A percentile compares a stretch with the other conserved stretches of the same genome.
These are phyloP conservation scores for Cetraspora pellucida DNA, from an alignment of 192 early-diverging fungal genomes.

Conservation along the genomic window DNA sequence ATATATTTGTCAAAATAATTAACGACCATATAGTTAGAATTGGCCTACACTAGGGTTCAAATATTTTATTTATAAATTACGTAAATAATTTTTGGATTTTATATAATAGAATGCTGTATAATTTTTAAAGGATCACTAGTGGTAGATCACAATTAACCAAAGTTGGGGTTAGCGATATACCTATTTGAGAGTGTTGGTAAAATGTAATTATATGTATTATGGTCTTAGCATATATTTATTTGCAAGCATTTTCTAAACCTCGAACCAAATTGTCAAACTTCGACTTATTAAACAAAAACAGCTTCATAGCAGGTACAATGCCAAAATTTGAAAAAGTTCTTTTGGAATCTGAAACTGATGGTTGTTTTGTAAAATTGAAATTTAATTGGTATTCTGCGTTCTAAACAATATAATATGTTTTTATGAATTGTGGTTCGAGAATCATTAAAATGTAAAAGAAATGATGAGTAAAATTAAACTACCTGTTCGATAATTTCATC, in stretches of 20 bases:
- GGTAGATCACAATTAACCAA: too few species aligned
- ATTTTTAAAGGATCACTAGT: too few species aligned
- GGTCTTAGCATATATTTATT: slow-evolving; percentile 2
- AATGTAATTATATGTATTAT: too few species aligned
- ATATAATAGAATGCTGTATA: too few species aligned
- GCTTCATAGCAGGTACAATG: slow-evolving; percentile 71
- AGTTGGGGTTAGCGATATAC: too few species aligned
- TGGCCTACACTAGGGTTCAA: too few species aligned
- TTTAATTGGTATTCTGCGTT: slow-evolving; percentile 77
- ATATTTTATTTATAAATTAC: too few species aligned
- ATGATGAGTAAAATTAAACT: not conserved
- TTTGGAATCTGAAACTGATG: slow-evolving; percentile 71
- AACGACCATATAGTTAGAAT: not conserved
- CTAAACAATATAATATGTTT: not conserved
- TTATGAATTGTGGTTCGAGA: not conserved
- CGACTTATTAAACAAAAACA: slow-evolving; percentile 58
- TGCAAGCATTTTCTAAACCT: slow-evolving; percentile 23
- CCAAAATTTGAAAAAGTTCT: slow-evolving; percentile 87
- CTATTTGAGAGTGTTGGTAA: too few species aligned
- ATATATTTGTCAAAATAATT: too few species aligned
- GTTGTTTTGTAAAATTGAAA: slow-evolving; percentile 75
- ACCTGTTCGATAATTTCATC: slow-evolving; percentile 84
- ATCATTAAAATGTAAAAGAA: not conserved
- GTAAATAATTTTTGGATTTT: too few species aligned
- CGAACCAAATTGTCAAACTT: slow-evolving; percentile 54